These are phyloP conservation scores for Claviceps arundinis DNA, from an alignment of 2,329 filamentous ascomycete species.

Conservation along the genomic window DNA sequence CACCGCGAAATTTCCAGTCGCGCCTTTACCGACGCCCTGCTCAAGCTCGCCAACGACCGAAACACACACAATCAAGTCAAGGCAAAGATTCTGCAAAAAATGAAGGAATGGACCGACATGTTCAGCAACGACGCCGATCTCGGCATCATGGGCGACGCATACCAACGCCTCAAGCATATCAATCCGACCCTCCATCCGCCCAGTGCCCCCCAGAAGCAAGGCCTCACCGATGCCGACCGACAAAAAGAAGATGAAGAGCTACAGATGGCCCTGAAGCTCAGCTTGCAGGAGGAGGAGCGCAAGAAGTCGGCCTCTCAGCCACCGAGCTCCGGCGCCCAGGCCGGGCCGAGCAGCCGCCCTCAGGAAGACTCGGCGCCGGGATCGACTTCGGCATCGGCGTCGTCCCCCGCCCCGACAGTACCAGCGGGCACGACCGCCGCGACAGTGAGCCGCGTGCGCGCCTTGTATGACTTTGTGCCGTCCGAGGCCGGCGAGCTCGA, in stretches of 20 bases:
- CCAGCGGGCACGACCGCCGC: conserved; percentile 84
- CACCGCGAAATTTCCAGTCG: conserved; percentile 83
- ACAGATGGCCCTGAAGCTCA: conserved; percentile 88
- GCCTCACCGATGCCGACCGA: conserved; percentile 78
- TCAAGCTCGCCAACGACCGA: conserved; percentile 82
- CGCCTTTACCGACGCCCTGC: conserved; percentile 85
- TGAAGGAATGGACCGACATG: conserved; percentile 94
- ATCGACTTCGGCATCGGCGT: conserved; percentile 18
- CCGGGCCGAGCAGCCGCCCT: conserved; percentile 26
- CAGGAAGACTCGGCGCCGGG: conserved; percentile 22
- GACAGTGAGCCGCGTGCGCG: conserved; percentile 86
- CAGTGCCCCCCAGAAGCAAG: conserved; percentile 83
- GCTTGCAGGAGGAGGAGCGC: conserved; percentile 71
- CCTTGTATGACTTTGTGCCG: conserved; percentile 87
- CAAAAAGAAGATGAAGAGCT: conserved; percentile 95
- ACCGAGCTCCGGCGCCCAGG: conserved; percentile 16
- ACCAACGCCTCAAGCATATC: conserved; percentile 66
- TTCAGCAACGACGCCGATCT: conserved; percentile 80
- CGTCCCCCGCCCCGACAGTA: conserved; percentile 33
- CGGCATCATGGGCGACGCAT: conserved; percentile 95
- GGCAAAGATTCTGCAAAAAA: conserved; percentile 89
- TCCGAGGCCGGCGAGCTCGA: conserved; percentile 90
- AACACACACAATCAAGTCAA: conserved; percentile 97
- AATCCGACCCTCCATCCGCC: conserved; percentile 86
- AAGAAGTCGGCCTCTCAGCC: conserved; percentile 35